Base-by-base conservation (phyloP, 495 filamentous ascomycete genomes). In the Xylaria grammica region DNA sequence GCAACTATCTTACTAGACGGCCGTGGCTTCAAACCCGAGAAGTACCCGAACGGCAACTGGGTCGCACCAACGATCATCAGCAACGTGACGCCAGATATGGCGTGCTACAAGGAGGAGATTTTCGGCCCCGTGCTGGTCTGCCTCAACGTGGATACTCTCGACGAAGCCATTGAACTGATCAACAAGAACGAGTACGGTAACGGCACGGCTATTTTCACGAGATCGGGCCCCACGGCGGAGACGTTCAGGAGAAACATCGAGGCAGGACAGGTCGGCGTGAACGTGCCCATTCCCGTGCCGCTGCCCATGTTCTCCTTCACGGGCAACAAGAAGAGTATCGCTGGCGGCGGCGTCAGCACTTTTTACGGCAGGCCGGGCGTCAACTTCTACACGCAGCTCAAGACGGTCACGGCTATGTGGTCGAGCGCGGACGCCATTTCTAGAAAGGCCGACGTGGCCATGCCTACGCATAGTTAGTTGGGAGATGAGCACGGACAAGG, bases 1-100 rank as follows among this genome's bases (percentile, higher is more conserved):
- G 95, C 95, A 17, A 97, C 90, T 8, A 93, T 99, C 61, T 82
- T 98, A 10, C 79, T 99, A n/a, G 95, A 99, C 70, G 95, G 95
- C 48, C 85, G 96, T 50, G 93, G 92, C 55, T 91, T 85, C 81
- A 93, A 90, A 77, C 93, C 93, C 0, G 83, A 83, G 69, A 97
- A 97, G 74, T 98, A 99, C 79, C 94, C 95, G 63, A 91, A 97
- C 74, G 95, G 95, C 67, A 98, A 98, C 82, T 99, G 92, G 85
- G 85, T 97, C 74, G 94, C 87, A 15, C 95, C 95, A 17, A 99
- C 95, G 11, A 91, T 99, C 75, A 97, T 99, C 79, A 86, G 91
- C 66, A 91, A 96, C 77, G 94, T 99, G 30, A 96, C 90, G 56
- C 86, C 91, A 0, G 81, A 91, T 57, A 98, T 98, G 96, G 84